Conservation (phyloP, 306 rosid species). For the Vigna reflexopilosa region DNA sequence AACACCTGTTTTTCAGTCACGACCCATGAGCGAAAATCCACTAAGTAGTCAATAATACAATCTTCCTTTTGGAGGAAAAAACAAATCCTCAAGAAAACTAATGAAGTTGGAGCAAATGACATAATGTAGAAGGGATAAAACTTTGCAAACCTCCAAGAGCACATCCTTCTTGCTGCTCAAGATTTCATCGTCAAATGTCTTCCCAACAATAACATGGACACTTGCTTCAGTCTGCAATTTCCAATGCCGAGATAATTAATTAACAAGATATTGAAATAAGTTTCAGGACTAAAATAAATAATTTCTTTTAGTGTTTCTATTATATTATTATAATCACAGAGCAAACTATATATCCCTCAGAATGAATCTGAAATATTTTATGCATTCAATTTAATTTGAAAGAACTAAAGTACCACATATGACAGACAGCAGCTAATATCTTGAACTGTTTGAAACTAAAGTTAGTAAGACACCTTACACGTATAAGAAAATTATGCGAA, state of each 20-base stretch:
- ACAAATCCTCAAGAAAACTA: neutral
- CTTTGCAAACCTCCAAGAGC: constrained; percentile 78
- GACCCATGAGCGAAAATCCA: constrained; percentile 30
- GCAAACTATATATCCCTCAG: neutral
- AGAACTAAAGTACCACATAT: constrained; percentile 6
- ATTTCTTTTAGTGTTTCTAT: constrained; percentile 6
- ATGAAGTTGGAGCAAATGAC: constrained; percentile 15
- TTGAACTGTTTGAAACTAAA: constrained; percentile 17
- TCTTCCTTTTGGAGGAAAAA: neutral
- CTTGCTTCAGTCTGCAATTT: constrained; percentile 73
- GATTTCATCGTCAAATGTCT: constrained; percentile 71
- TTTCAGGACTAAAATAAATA: constrained; percentile 20
- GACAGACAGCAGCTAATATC: constrained; percentile 15
- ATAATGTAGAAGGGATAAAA: constrained; percentile 30
- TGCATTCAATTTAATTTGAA: constrained; percentile 5
- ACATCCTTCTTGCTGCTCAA: constrained; percentile 72
- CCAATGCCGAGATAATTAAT: constrained; percentile 19
- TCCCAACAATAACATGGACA: constrained; percentile 72
- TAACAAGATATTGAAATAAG: neutral
- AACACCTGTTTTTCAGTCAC: constrained; percentile 68
- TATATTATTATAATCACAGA: constrained; percentile 1
- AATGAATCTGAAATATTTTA: constrained; percentile 26
- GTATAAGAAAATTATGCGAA: neutral
- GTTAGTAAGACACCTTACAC: constrained; percentile 6
- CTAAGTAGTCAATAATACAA: constrained; percentile 3